Conservation (phyloP, 1,284 basidiomycete genomes). For the Trichosporon sp. region DNA sequence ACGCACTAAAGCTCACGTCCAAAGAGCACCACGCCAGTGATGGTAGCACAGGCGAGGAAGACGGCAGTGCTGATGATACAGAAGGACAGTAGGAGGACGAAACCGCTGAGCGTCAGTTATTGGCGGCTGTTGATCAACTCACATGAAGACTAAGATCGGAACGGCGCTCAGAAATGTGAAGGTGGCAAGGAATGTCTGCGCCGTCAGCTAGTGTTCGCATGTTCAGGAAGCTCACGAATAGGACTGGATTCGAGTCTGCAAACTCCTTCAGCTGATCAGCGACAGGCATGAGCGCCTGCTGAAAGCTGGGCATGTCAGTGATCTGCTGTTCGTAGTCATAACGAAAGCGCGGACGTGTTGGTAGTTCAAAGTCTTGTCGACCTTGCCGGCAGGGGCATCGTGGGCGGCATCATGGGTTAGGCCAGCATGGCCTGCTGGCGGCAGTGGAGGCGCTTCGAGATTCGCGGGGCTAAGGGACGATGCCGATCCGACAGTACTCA, state of each 20-base stretch:
- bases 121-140: neutral
- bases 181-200: slow-evolving; percentile 1
- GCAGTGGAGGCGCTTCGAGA: neutral
- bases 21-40: neutral
- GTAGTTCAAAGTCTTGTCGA: neutral
- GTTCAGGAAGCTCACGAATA: neutral
- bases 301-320: neutral
- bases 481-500: neutral
- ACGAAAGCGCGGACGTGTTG: neutral
- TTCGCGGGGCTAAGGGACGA: neutral
- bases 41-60: neutral
- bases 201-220: neutral
- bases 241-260: neutral
- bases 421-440: neutral
- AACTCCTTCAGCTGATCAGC: neutral
- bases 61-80: neutral
- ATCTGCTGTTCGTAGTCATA: too few relatives aligned
- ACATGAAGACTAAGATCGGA: neutral
- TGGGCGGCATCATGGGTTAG: neutral
- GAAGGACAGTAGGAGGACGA: neutral
- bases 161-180: neutral
- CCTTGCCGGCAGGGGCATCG: neutral
- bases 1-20: neutral
- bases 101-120: neutral
- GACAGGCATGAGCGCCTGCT: slow-evolving; percentile 1